Evolutionary conservation across 495 filamentous ascomycete species (phyloP).

Genomic region (Penicillium bovifimosum): DNA sequence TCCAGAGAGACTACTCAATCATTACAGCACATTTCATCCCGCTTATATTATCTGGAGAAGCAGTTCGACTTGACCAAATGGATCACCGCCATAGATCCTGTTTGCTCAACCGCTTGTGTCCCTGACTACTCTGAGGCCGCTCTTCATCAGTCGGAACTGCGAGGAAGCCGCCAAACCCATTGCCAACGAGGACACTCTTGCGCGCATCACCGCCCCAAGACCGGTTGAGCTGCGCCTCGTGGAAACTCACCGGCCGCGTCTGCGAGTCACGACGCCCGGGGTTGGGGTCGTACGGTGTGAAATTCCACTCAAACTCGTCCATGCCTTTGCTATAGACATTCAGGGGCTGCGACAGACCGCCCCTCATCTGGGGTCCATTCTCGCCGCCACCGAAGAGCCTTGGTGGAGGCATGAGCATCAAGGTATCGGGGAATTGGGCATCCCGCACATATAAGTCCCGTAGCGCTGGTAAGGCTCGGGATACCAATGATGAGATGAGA

Average conservation of each 20-base stretch:
- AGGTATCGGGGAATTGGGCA: constrained; percentile 64
- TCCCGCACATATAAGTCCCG: constrained; percentile 80
- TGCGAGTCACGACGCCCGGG: constrained; percentile 30
- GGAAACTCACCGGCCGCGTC: constrained; percentile 52
- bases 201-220: constrained; percentile 58
- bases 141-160: constrained; percentile 61
- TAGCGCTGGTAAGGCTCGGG: constrained; percentile 67
- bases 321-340: constrained; percentile 83
- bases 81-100: constrained; percentile 41
- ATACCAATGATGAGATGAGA: constrained; percentile 73
- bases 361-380: constrained; percentile 29
- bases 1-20: neutral
- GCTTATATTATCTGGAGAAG: neutral
- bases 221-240: constrained; percentile 48
- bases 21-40: constrained; percentile 4
- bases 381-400: constrained; percentile 31
- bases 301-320: constrained; percentile 82
- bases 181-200: constrained; percentile 61
- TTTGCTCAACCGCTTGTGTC: constrained; percentile 31
- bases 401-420: constrained; percentile 62
- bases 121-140: constrained; percentile 34
- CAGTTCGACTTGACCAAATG: neutral
- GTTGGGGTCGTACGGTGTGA: constrained; percentile 54
- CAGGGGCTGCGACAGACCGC: constrained; percentile 56
- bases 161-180: constrained; percentile 76